Evolutionary conservation across 2,329 filamentous ascomycete genomes (phyloP).

Genomic region (Graphium sp.): DNA sequence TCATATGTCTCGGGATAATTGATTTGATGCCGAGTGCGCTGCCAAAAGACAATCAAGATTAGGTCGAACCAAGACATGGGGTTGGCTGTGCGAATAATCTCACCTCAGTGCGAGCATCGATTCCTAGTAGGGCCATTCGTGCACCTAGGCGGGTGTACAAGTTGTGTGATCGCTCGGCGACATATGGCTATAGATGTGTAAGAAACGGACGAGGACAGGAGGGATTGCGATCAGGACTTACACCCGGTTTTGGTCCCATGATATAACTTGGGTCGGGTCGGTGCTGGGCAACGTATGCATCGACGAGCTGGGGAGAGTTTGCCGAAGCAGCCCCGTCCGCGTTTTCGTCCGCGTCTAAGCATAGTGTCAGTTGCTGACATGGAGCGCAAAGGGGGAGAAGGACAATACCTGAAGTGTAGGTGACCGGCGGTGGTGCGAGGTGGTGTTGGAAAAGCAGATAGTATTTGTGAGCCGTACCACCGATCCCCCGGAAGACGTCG

Average conservation of each 20-base stretch:
- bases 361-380: slow-evolving; percentile 15
- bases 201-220: slow-evolving; percentile 25
- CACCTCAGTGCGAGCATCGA: slow-evolving; percentile 82
- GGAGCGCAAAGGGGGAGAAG: not conserved
- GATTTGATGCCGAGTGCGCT: slow-evolving; percentile 78
- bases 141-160: slow-evolving; percentile 73
- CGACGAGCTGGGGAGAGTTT: slow-evolving; percentile 40
- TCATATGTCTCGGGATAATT: slow-evolving; percentile 91
- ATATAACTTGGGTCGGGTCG: slow-evolving; percentile 51
- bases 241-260: slow-evolving; percentile 55
- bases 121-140: slow-evolving; percentile 67
- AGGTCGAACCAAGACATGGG: not conserved
- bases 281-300: slow-evolving; percentile 51
- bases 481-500: slow-evolving; percentile 80
- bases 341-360: slow-evolving; percentile 5
- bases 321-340: slow-evolving; percentile 42
- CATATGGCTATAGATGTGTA: slow-evolving; percentile 59
- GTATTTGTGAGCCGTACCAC: slow-evolving; percentile 89
- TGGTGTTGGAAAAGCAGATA: slow-evolving; percentile 98
- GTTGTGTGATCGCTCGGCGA: slow-evolving; percentile 73
- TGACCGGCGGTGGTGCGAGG: slow-evolving; percentile 66
- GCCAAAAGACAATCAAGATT: not conserved
- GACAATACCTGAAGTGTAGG: slow-evolving; percentile 56
- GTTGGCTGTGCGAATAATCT: slow-evolving; percentile 23
- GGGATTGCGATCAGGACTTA: slow-evolving; percentile 30